Base-by-base conservation (phyloP, 2,329 filamentous ascomycete species). In the Hypoxylon sp. region DNA sequence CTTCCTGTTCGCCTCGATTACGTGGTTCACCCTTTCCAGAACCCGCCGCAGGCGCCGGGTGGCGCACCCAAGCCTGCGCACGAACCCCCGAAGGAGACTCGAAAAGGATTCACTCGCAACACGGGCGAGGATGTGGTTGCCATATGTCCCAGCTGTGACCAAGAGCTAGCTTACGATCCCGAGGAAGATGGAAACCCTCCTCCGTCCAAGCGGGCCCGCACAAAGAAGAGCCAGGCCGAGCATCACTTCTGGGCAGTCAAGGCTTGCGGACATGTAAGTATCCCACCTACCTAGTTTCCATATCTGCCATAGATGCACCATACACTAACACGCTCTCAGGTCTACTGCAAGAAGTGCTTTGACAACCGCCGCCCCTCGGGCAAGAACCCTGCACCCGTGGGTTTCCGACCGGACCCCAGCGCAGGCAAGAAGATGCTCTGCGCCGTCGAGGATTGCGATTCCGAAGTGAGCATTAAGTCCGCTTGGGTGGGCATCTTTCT, bases 191-290 rank as follows among this genome's bases (percentile, higher is more conserved):
- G 57, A 11, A 63, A 66, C 17, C 56, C 63, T 21, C 65, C 66
- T 4, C 67, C 70, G 0, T 38, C 64, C 2, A 75, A 73, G 65
- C 78, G 73, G 54, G 63, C 70, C 20, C 71, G 74, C 12, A 78
- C 73, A 27, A 73, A 74, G 36, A 84, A 80, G 63, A 74, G 78
- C 13, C 71, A 75, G 5, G 80, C 78, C 15, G 91, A 96, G 71
- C 86, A 90, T 66, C 89, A 96, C 64, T 93, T 97, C 56, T 97
- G 92, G 91, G 88, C 94, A 1, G 80, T 94, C 25, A 96, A 92
- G 71, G 81, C 81, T 41, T 99, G 94, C 69, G 94, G 94, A 59
- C 94, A 99, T 75, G 94, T 97, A 80, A 67, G 78, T 69, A 19
- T 49, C 15, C 4, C 30, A 35, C 26, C 19, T 31, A 8, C 17